Evolutionary conservation across 2,329 filamentous ascomycete genomes (phyloP), one percentile per base, ranked within the genome.

Genomic region (Penicillium sp.): DNA sequence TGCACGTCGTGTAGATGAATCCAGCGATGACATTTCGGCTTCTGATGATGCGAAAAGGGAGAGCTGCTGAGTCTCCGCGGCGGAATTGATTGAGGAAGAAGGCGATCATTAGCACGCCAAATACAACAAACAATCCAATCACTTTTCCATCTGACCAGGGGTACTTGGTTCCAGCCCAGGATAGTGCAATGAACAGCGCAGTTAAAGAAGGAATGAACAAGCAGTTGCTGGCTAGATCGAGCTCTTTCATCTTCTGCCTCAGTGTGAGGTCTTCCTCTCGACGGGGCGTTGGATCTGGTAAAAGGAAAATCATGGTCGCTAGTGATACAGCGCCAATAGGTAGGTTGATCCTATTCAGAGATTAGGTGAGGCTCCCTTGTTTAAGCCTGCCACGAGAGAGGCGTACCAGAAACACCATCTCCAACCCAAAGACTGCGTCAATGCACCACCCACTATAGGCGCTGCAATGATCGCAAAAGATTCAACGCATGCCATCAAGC

Each of bases 111-210:
- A 77, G 66, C 1, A 75, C 60, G 27, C 50, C 72, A 52, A 71
- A 75, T 2, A 71, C 60, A 37, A 73, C 60, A 13, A 79, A 67
- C 16, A 72, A 59, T 10, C 55, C 70, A 56, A 78, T 72, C 24
- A 78, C 70, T 18, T 63, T 63, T 14, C 58, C 60, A 57, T 69
- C 64, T 16, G 59, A 60, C 75, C 76, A 78, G 35, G 67, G 35
- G 51, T 77, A 77, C 13, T 66, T 71, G 2, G 61, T 72, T 14
- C 76, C 75, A 6, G 67, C 76, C 73, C 73, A 77, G 39, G 69
- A 66, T 1, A 78, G 60, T 0, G 70, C 74, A 1, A 68, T 2
- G 10, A 69, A 65, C 10, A 71, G 70, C 36, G 61, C 58, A 2
- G 70, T 69, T 4, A 76, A 59, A 10, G 68, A 64, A 2, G 72